These are phyloP conservation scores for Gamsiella multidivaricata DNA, from an alignment of 192 early-diverging fungal species.

Conservation along the genomic window DNA sequence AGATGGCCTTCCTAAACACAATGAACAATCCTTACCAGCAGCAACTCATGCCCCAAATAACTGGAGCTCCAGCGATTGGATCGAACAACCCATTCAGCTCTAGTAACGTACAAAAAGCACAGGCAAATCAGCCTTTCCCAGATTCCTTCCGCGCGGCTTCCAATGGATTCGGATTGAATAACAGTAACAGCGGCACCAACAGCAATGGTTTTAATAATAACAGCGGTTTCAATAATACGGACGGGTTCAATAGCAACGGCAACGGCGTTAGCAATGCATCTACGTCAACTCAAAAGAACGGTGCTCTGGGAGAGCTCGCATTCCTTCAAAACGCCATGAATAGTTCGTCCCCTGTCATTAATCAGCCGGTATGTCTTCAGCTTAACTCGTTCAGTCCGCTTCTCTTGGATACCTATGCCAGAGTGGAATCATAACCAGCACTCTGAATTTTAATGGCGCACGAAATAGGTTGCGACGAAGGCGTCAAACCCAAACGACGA, in stretches of 20 bases:
- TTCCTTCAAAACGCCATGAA: slow-evolving; percentile 37
- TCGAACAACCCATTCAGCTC: slow-evolving; percentile 55
- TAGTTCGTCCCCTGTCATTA: slow-evolving; percentile 3
- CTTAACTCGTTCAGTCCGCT: neutral
- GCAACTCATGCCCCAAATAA: slow-evolving; percentile 44
- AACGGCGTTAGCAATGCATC: neutral
- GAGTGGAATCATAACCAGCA: no score
- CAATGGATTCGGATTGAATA: neutral
- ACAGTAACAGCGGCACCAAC: slow-evolving; percentile 9
- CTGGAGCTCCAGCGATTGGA: slow-evolving; percentile 28
- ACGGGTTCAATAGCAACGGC: slow-evolving; percentile 5
- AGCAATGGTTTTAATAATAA: neutral
- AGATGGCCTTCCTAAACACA: slow-evolving; percentile 29
- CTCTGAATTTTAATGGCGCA: no score
- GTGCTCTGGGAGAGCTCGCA: slow-evolving; percentile 18
- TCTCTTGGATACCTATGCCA: no score
- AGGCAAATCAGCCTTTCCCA: slow-evolving; percentile 21
- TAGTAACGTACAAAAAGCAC: slow-evolving; percentile 22
- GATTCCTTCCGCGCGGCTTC: slow-evolving; percentile 11
- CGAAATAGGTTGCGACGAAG: slow-evolving; percentile 5
- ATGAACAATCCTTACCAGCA: slow-evolving; percentile 48
- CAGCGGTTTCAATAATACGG: no score
- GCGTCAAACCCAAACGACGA: slow-evolving; percentile 15
- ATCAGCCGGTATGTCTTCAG: slow-evolving; percentile 19
- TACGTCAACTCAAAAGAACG: no score